Evolutionary conservation across 2,329 filamentous ascomycete genomes (phyloP), one percentile per base, ranked within the genome.

Genomic region (Ophiobolus disseminans): DNA sequence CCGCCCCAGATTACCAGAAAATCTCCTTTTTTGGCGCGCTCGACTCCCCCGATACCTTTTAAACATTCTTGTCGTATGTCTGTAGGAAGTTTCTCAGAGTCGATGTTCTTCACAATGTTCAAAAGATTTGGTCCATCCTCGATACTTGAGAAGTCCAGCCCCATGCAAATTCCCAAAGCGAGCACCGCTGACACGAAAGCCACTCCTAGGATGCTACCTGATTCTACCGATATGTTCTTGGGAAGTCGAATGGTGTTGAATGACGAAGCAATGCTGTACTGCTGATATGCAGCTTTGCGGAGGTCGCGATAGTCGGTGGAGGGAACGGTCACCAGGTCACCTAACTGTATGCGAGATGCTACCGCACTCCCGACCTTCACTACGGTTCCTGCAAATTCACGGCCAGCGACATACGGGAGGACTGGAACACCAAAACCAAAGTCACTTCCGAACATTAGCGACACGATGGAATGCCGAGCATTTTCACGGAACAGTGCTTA

Each of bases 1-100:
- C 69, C 88, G 47, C 88, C 88, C 88, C 88, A 91, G 37, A 91
- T 83, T 1, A 83, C 84, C 30, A 91, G 73, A 82, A 86, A 91
- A 50, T 91, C 88, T 0, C 86, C 87, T 0, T 72, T 58, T 32
- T 76, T 75, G 1, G 85, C 81, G 7, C 85, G 75, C 53, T 89
- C 85, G 0, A 68, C 60, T 1, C 74, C 62, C 0, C 65, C 55
- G 5, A 87, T 82, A 0, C 80, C 78, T 0, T 78, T 66, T n/a
- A 88, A 77, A 46, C 85, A 86, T 65, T 91, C 88, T 4, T 77
- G 66, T 2, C 79, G 72, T 5, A 90, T 82, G 62, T 91, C 88
- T 3, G 72, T 56, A 0, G 88, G 82, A 2, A 91, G 73, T 0
- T 65, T 57, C 0, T 80, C 74, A 0, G 73, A 67, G 0, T 80